Evolutionary conservation across 2,329 filamentous ascomycete genomes (phyloP), one percentile per base, ranked within the genome.

Genomic region (Balansia obtecta): DNA sequence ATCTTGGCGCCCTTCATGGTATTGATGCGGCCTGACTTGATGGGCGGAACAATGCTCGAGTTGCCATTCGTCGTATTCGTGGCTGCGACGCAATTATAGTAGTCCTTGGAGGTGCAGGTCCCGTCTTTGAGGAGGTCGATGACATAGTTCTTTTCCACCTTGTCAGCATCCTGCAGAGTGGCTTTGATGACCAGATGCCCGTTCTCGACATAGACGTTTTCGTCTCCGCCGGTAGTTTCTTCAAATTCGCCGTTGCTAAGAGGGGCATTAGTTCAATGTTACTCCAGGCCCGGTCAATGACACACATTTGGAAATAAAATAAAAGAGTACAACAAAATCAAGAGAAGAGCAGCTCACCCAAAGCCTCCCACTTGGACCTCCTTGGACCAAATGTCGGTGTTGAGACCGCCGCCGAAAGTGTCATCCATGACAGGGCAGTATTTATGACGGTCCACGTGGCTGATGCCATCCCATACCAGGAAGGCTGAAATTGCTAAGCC

Each of bases 191-290:
- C 64, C 3, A 94, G 79, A 52, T 77, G 70, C 40, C 85, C 83
- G 58, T 86, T 71, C 53, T 86, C 63, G 42, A 93, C 65, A 62
- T 78, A 91, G 50, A 88, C 80, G 58, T 94, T 94, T 61, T 88
- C 81, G 42, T 86, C 78, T 3, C 69, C 75, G 48, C 69, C 69
- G 4, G 87, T 94, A 0, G 88, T 90, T 68, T 82, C 70, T 57
- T 89, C 82, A 63, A 94, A 94, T 63, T 91, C 79, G 46, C 86
- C 86, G 56, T 93, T 91, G 51, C 88, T 83, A 15, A 12, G 10
- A 27, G 6, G 22, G 22, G 22, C 3, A 27, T 27, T 27, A 6
- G 6, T 27, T 27, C 3, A 27, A 6, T 27, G 22, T 27, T 6
- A 6, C 22, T 27, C 22, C 22, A 3, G 22, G 22, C n/a, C 22